Conservation (phyloP, 345 rosid species). For the Geranium rotundifolium region DNA sequence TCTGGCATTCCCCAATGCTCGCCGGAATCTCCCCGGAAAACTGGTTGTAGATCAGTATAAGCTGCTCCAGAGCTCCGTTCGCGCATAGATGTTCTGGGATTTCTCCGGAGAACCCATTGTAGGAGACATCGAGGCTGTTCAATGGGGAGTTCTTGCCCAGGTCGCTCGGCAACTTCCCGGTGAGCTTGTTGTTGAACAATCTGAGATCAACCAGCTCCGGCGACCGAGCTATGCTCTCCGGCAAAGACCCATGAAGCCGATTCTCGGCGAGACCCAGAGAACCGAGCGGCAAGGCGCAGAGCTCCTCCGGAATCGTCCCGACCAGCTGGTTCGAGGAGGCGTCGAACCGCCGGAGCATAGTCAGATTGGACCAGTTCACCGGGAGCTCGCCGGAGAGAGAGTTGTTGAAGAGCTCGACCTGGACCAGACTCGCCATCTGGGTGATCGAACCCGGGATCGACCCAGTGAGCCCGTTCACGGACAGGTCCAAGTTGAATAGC, state of each 20-base stretch:
- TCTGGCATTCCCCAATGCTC: conserved; percentile 44
- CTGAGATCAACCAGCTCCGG: conserved; percentile 42
- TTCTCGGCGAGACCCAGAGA: conserved; percentile 61
- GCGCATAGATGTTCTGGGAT: conserved; percentile 55
- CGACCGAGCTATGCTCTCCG: conserved; percentile 54
- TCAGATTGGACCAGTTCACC: conserved; percentile 34
- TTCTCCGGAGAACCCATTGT: conserved; percentile 49
- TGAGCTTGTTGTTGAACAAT: conserved; percentile 61
- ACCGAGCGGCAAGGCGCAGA: conserved; percentile 45
- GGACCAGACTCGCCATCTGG: conserved; percentile 31
- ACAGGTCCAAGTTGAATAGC: conserved; percentile 45
- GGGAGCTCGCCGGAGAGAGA: conserved; percentile 60
- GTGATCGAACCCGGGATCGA: conserved; percentile 50
- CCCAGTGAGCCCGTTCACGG: conserved; percentile 45
- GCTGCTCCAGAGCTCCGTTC: conserved; percentile 33
- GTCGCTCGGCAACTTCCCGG: conserved; percentile 46
- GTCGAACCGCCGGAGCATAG: conserved; percentile 40
- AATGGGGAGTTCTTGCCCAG: conserved; percentile 59
- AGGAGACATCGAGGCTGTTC: conserved; percentile 43
- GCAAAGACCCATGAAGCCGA: conserved; percentile 53
- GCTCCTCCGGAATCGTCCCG: conserved; percentile 52
- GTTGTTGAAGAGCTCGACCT: conserved; percentile 69
- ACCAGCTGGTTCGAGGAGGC: conserved; percentile 51
- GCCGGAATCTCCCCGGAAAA: conserved; percentile 63
- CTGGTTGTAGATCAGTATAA: conserved; percentile 51